Evolutionary conservation across 768 basidiomycete genomes (phyloP), one percentile per base, ranked within the genome.

Genomic region (Boletus sensibilis): DNA sequence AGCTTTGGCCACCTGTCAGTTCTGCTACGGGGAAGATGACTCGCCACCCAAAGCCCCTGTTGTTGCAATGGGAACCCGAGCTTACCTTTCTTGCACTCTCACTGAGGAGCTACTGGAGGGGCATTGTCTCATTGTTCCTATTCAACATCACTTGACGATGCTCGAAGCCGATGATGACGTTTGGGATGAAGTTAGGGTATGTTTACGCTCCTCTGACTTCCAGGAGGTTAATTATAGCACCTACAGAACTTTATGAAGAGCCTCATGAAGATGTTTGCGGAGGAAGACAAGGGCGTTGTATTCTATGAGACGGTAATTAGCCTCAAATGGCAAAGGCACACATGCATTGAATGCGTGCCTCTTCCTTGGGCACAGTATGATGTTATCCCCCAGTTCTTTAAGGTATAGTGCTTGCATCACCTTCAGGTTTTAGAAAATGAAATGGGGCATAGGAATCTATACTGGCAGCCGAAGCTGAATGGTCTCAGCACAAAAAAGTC

Each of bases 401-500:
- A 88, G 78, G 94, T 90, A 69, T 40, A 8, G 41, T 34, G 31
- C 27, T 41, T 7, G 2, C 7, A 14, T 29, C 31, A 3, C 12
- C 42, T 54, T 34, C 38, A 23, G 16, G 35, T 37, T 63, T 18
- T 16, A 31, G 37, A 13, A 35, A 52, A 20, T 69, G 55, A 66
- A 42, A 37, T 3, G 5, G 13, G 44, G 10, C 13, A 12, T 55
- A 93, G 90, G 96, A 98, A 85, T 94, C 93, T 1, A 96, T 99
- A 60, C 73, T 95, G 18, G 81, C 88, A 40, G 95, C 94, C 3
- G 97, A 98, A 69, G 81, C 88, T 7, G 97, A 98, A 75, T 99
- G 97, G 97, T 94, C 95, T 7, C 94, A 97, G 65, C 95, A 99
- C 76, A 94, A 92, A 70, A 98, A 98, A 68, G 76, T 98, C 50